Base-by-base conservation (phyloP, 495 filamentous ascomycete genomes). In the Penicillium cinerascens region DNA sequence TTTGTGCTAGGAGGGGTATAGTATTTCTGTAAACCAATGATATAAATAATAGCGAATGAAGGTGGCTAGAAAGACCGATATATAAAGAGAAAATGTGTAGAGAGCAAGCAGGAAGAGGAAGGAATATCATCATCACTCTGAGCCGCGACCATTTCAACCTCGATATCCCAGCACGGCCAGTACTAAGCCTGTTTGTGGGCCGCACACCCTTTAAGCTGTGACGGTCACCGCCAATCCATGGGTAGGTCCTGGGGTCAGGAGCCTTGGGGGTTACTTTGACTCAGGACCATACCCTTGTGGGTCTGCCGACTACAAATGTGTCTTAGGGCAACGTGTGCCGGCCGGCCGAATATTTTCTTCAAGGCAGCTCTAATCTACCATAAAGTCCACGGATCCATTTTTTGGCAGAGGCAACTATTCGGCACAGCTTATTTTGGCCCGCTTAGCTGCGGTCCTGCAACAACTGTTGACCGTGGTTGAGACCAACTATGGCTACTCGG, bases 281-380 rank as follows among this genome's bases (percentile, higher is more conserved):
- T 54, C 40, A 54, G 39, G 44, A 21, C 18, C 52, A 54, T 39
- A 40, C 23, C 35, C n/a, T 44, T 40, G 16, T 9, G 0, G 23
- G 29, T 10, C 10, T 10, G 11, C 9, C 29, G 29, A 33, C 29
- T 13, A 33, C 29, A 33, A 4, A 15, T 33, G 8, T 13, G 29
- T 33, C 11, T 3, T 11, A 13, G 29, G 29, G 9, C 2, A 13
- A 33, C 2, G 11, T 15, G 29, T 13, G 11, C 10, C 27, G 10
- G 10, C 11, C 29, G 29, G 29, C 29, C 29, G 29, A 11, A 3
- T 13, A 15, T 33, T 13, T 11, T 33, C 29, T 10, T 8, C 11
- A 33, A 13, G 8, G 29, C 9, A 33, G 11, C 29, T 33, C 29
- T 33, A 4, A 33, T 33, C 29, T 33, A 33, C 29, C 10, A 10